Percentiles rank a stretch among this genome's conserved stretches.
Conservation (phyloP, 164 flowering plant species). For the Umbilicus rupestris region DNA sequence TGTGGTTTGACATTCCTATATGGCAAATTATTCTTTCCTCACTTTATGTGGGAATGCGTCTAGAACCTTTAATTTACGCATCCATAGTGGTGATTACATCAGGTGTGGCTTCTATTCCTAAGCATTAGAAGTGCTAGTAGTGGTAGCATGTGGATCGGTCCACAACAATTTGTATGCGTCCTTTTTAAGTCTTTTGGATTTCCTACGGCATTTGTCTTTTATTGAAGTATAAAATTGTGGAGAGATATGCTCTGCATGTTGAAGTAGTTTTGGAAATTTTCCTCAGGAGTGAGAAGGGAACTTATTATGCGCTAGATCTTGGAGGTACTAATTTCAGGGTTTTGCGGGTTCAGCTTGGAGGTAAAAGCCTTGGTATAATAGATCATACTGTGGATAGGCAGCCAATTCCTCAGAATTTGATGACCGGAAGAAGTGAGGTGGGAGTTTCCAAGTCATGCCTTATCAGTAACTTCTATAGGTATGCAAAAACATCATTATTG, state of each 20-base stretch:
- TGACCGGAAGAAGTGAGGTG: slow-evolving; percentile 81
- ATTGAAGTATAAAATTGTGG: neutral
- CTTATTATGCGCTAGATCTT: slow-evolving; percentile 70
- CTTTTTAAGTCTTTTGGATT: neutral
- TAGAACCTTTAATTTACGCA: neutral
- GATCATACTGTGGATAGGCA: slow-evolving; percentile 44
- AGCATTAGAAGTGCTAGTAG: neutral
- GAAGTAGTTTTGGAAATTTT: neutral
- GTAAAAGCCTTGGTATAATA: slow-evolving; percentile 35
- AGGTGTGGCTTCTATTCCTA: neutral
- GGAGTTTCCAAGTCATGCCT: slow-evolving; percentile 2
- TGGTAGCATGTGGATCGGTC: neutral
- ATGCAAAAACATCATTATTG: neutral
- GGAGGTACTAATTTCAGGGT: slow-evolving; percentile 93
- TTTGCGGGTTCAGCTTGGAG: slow-evolving; percentile 67
- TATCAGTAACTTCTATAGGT: neutral
- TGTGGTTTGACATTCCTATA: neutral
- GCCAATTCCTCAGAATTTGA: slow-evolving; percentile 60
- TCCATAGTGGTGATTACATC: neutral
- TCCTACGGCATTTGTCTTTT: neutral
- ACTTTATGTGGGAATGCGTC: neutral
- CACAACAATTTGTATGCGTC: neutral
- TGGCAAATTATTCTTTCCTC: neutral
- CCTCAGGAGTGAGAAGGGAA: slow-evolving; percentile 74
- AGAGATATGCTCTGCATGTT: neutral